A percentile compares a stretch with the other conserved stretches of the same genome.
Evolutionary conservation across 768 basidiomycete genomes (phyloP).

Genomic region (Lyophyllum atratum): DNA sequence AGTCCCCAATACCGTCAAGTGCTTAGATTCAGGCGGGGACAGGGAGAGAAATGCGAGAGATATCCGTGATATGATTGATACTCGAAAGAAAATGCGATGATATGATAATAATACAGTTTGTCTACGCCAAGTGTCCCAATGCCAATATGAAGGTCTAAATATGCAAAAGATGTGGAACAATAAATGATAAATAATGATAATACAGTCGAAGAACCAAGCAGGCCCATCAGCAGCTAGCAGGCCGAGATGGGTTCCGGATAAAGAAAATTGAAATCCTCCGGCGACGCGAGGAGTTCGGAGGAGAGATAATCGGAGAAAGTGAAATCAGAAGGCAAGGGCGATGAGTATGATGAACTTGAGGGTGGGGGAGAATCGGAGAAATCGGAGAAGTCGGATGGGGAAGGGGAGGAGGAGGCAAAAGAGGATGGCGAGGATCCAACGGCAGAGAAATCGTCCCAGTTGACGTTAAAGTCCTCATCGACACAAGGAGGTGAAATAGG

Average conservation of each 20-base stretch:
- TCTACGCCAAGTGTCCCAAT: neutral
- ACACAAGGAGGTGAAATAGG: neutral
- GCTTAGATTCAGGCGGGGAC: too few species aligned
- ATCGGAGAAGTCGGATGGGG: neutral
- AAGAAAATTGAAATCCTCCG: neutral
- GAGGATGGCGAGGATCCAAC: neutral
- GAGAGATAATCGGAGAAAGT: neutral
- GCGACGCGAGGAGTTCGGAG: neutral
- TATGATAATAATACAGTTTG: neutral
- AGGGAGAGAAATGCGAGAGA: too few species aligned
- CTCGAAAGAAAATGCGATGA: neutral
- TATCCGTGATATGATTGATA: neutral
- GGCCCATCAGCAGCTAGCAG: neutral
- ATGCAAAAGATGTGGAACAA: neutral
- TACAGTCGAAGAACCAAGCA: neutral
- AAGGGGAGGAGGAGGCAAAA: neutral
- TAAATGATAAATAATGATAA: conserved; percentile 1
- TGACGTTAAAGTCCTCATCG: neutral
- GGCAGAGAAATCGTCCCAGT: neutral
- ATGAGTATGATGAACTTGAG: neutral
- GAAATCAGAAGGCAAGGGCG: neutral
- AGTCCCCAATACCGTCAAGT: too few species aligned
- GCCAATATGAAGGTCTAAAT: neutral
- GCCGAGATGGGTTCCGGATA: neutral
- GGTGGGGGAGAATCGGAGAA: neutral